Evolutionary conservation across 371 early-diverging fungal species (phyloP), one percentile per base, ranked within the genome.

Genomic region (Dichotomocladium elegans): DNA sequence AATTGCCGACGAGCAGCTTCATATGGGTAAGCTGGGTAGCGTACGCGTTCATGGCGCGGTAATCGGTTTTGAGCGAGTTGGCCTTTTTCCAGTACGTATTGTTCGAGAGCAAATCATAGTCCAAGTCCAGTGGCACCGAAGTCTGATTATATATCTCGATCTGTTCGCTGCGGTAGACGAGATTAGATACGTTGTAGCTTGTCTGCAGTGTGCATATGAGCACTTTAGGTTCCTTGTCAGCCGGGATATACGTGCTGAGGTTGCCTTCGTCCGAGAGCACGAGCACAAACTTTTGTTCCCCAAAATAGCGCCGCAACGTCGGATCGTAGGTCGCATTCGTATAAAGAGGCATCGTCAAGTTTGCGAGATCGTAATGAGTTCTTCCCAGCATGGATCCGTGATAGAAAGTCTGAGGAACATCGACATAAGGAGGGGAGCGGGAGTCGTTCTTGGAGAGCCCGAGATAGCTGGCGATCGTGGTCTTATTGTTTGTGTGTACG

Each of bases 361-460:
- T 47, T 11, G 19, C 6, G 19, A 57, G 29, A n/a, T 57, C 57
- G 29, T 5, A 50, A 21, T n/a, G 35, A 15, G 60, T 60, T 4
- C 60, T 50, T 3, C 60, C 60, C 0, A 28, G 34, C 60, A 60
- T 60, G 21, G 51, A 30, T 27, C 47, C 60, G 8, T 33, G 45
- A 26, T 60, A 60, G 31, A 47, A 55, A 5, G 42, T 41, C 11
- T 6, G 14, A 1, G 60, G 60, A 1, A 60, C 41, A 14, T 11
- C 12, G 2, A 42, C 41, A 8, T 15, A 12, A 5, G 55, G 45
- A 4, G 40, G 6, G 19, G 37, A 42, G 22, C 31, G 12, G 0
- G 43, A n/a, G 17, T 53, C 22, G 1, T 12, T 21, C 8, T 15
- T 45, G 43, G 43, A 45, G 30, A 41, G 46, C 0, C 50, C 42